Conservation (phyloP, 441 rosid genomes). For the Melianthus villosus region DNA sequence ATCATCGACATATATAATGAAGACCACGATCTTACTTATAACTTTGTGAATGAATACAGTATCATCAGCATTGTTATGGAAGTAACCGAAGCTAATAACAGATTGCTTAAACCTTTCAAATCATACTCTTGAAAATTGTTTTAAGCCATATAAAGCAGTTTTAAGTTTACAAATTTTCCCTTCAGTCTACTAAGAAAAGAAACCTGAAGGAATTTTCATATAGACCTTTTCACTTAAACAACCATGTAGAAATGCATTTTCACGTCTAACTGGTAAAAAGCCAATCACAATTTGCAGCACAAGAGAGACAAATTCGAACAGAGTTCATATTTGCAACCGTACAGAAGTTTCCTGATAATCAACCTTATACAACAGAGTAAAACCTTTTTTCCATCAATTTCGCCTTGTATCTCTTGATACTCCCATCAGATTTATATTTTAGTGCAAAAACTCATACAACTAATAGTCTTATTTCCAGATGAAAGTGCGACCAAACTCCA, state of each 20-base stretch:
- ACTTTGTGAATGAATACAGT: neutral
- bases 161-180: neutral
- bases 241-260: no score
- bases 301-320: neutral
- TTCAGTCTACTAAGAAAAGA: neutral
- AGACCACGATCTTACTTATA: no score
- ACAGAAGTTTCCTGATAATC: constrained; percentile 4
- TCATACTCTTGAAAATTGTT: constrained; percentile 2
- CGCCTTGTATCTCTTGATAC: no score
- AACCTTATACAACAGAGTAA: no score
- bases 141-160: neutral
- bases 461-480: no score
- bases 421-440: no score
- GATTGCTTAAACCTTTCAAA: constrained; percentile 6
- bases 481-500: no score
- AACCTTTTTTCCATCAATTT: no score
- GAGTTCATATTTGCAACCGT: constrained; percentile 1
- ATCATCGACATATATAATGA: constrained; percentile 2
- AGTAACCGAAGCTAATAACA: neutral
- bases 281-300: neutral
- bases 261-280: no score
- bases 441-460: no score
- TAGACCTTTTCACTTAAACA: no score
- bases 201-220: neutral
- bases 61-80: neutral